phyloP scores from a whole-genome alignment of 257 asterid species.

The Salvia rosmarinus region DNA sequence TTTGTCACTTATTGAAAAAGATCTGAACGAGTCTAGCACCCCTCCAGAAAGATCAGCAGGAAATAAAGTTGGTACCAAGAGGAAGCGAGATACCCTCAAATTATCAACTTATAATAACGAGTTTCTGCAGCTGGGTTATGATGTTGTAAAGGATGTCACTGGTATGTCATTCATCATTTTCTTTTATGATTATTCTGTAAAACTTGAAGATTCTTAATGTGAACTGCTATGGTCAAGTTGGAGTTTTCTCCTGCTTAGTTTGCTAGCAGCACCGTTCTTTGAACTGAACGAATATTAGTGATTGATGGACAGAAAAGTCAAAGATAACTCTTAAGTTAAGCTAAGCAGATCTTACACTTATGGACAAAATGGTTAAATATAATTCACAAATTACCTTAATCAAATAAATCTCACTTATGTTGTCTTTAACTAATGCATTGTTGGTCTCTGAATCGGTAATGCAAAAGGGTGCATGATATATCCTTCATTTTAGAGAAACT shows the following conservation, averaged over 20 bases:
- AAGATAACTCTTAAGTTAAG: background rate
- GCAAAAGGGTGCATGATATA: constrained; percentile 2
- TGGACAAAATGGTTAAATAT: constrained; percentile 2
- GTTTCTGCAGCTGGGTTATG: constrained; percentile 50
- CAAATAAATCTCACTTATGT: background rate
- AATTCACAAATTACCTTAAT: background rate
- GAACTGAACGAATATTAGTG: background rate
- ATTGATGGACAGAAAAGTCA: background rate
- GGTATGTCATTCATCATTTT: constrained; percentile 42
- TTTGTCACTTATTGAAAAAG: constrained; percentile 63
- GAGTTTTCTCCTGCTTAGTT: constrained; percentile 4
- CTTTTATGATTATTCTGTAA: background rate
- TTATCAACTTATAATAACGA: constrained; percentile 31
- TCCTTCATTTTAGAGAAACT: constrained; percentile 7
- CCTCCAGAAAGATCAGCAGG: constrained; percentile 29
- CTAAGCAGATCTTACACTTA: background rate
- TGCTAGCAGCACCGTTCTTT: constrained; percentile 2
- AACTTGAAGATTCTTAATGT: background rate
- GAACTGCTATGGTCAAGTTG: background rate
- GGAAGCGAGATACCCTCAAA: constrained; percentile 39
- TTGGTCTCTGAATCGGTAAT: constrained; percentile 12
- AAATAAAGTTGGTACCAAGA: constrained; percentile 36
- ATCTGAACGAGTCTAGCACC: constrained; percentile 30
- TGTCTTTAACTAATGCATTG: background rate
- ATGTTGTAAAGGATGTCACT: constrained; percentile 54